Evolutionary conservation across 805 yeast species (phyloP), one percentile per base, ranked within the genome.

Genomic region (Cyberlindnera misumaiensis): DNA sequence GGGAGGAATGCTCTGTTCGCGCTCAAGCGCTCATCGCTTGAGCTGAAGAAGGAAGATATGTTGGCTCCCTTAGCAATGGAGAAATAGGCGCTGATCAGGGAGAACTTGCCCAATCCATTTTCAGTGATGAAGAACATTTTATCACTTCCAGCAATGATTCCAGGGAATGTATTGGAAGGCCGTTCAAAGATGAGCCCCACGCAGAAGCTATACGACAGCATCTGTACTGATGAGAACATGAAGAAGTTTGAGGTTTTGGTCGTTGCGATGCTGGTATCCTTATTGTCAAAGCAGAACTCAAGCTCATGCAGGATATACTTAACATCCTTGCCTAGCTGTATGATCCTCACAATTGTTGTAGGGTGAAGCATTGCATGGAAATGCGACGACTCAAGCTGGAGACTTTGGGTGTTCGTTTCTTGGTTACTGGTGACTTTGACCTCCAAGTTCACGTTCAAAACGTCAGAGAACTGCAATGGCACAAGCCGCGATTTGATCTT

Each of bases 101-200:
- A 73, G 29, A 86, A 63, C 45, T 80, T 79, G 3, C 95, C 95
- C 30, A 75, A 59, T 8, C 65, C 66, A 13, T 73, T 72, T 33
- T 78, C 80, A 16, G 80, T 70, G 0, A 78, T 73, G 2, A 86
- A 77, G 44, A 79, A 83, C 15, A 86, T 73, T 13, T 79, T 64
- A 46, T 84, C 86, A 39, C 83, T 85, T 0, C 97, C 97, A 24
- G 77, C 44, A 28, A 83, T 78, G n/a, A 86, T 52, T 10, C 96
- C 96, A 0, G 87, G 87, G 16, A 67, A 68, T 2, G 52, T 43
- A 2, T 56, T 53, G 5, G 56, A 57, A 6, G 52, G 51, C 12
- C 52, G 55, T n/a, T 73, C 78, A 53, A 82, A 83, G 4, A 83
- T 55, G 88, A 95, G 86, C 0, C 96, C 95, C 26, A 83, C 42